phyloP scores from a whole-genome alignment of 768 basidiomycete genomes.

The Amanita rubescens region DNA sequence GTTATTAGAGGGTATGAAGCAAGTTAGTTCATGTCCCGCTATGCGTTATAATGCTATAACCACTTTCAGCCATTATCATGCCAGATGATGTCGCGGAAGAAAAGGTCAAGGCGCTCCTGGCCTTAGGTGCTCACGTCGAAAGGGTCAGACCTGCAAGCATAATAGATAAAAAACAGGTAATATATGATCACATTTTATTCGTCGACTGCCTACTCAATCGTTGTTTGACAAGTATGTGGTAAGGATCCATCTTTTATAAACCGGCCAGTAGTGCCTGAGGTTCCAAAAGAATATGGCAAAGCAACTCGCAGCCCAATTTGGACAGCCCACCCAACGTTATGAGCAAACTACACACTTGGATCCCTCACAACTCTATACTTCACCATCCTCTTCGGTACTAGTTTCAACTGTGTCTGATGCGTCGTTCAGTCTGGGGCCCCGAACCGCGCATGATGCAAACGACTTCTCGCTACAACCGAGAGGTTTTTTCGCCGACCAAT shows the following conservation, averaged over 20 bases:
- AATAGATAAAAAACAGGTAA: conserved; percentile 90
- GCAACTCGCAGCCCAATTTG: conserved; percentile 70
- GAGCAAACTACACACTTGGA: conserved; percentile 14
- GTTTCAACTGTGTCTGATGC: conserved; percentile 44
- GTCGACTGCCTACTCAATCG: conserved; percentile 2
- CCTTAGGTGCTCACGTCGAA: conserved; percentile 85
- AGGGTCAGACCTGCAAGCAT: conserved; percentile 92
- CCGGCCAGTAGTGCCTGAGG: not conserved
- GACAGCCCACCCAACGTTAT: conserved; percentile 22
- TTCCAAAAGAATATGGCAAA: conserved; percentile 74
- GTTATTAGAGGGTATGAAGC: conserved; percentile 73
- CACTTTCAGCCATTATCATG: conserved; percentile 63
- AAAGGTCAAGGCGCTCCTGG: conserved; percentile 77
- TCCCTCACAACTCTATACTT: conserved; percentile 27
- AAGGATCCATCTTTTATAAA: conserved; percentile 22
- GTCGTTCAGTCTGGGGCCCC: conserved; percentile 24
- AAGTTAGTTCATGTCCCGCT: conserved; percentile 39
- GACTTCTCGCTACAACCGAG: conserved; percentile 48
- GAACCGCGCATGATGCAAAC: conserved; percentile 29
- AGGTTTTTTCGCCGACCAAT: conserved; percentile 95
- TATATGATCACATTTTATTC: conserved; percentile 11
- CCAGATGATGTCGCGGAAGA: conserved; percentile 87
- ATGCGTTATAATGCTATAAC: too few species aligned
- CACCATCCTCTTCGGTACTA: conserved; percentile 41
- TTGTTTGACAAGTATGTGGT: conserved; percentile 50